Percentiles rank a stretch among this genome's conserved stretches.
phyloP scores from a whole-genome alignment of 2,329 filamentous ascomycete genomes.

The Penicillium sumatraense region DNA sequence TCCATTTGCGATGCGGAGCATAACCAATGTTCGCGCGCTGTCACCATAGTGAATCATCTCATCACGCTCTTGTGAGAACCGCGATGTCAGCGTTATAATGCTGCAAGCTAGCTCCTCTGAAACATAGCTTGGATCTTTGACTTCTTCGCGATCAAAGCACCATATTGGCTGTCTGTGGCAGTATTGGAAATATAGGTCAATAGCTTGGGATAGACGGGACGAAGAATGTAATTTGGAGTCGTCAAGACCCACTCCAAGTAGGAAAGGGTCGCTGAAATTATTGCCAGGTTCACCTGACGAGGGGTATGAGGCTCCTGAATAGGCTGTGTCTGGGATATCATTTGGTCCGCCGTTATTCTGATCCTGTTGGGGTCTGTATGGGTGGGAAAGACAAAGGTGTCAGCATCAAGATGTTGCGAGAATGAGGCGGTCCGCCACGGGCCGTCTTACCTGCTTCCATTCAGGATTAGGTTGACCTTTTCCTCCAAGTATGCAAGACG shows the following conservation, averaged over 20 bases:
- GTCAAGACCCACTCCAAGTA: slow-evolving; percentile 28
- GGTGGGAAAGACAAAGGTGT: not conserved
- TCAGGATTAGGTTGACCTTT: slow-evolving; percentile 57
- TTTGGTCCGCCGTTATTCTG: slow-evolving; percentile 12
- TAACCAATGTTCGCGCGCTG: slow-evolving; percentile 42
- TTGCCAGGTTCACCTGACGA: slow-evolving; percentile 23
- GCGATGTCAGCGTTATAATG: slow-evolving; percentile 37
- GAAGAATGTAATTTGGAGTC: slow-evolving; percentile 28
- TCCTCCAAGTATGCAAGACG: slow-evolving; percentile 57
- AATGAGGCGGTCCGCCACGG: not conserved
- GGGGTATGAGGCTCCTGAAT: slow-evolving; percentile 21
- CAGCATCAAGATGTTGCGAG: not conserved
- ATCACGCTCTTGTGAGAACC: slow-evolving; percentile 35
- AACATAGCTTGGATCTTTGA: slow-evolving; percentile 31
- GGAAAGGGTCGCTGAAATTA: slow-evolving; percentile 24
- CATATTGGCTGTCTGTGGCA: slow-evolving; percentile 45
- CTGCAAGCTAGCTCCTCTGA: slow-evolving; percentile 41
- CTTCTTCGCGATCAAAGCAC: slow-evolving; percentile 41
- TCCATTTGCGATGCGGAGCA: slow-evolving; percentile 58
- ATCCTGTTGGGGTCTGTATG: slow-evolving; percentile 8
- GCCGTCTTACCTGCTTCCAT: slow-evolving; percentile 41
- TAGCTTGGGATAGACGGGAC: slow-evolving; percentile 27
- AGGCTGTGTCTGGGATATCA: slow-evolving; percentile 20
- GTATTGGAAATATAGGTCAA: slow-evolving; percentile 42
- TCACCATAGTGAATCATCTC: slow-evolving; percentile 43